Evolutionary conservation across 192 early-diverging fungal species (phyloP), one percentile per base, ranked within the genome.

Genomic region (Diversispora epigaea): DNA sequence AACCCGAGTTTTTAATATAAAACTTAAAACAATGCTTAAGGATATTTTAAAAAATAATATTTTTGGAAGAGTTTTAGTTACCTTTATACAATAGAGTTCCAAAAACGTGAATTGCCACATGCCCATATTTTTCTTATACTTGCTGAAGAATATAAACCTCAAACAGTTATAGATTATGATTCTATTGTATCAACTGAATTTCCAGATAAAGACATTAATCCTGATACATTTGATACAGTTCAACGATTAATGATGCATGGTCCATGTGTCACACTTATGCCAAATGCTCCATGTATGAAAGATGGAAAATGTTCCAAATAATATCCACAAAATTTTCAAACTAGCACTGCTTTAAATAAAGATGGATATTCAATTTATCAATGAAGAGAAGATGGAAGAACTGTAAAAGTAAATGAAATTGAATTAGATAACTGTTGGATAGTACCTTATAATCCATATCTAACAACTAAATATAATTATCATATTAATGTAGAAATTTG

Each of bases 181-280:
- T 2, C 11, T 4, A 75, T 79, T 17, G 61, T 78, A 9, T 81
- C 21, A 41, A 78, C 77, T 11, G 78, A 79, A 49, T 70, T 83
- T 12, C 80, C 77, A 21, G 62, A 83, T 44, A 60, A 12, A 4
- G 45, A 60, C 12, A 12, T 12, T 0, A 5, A 72, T 47, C 75
- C 82, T 15, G 25, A 44, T 25, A 4, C 47, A n/a, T 79, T 56
- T n/a, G n/a, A n/a, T n/a, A n/a, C n/a, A n/a, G n/a, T n/a, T n/a
- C n/a, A n/a, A n/a, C n/a, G n/a, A n/a, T 58, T 60, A 11, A 77
- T 83, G 75, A 45, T 83, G 9, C 80, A 83, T 79, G 78, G 76
- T 8, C 78, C 76, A 40, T 80, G 80, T 52, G 76, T 77, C 3
- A 41, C 2, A 0, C 3, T 22, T 15, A 60, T 71, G 6, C 70